Percentiles rank a stretch among this genome's conserved stretches.
Evolutionary conservation across 768 basidiomycete species (phyloP).

Genomic region (Podaxis carcinomalis): DNA sequence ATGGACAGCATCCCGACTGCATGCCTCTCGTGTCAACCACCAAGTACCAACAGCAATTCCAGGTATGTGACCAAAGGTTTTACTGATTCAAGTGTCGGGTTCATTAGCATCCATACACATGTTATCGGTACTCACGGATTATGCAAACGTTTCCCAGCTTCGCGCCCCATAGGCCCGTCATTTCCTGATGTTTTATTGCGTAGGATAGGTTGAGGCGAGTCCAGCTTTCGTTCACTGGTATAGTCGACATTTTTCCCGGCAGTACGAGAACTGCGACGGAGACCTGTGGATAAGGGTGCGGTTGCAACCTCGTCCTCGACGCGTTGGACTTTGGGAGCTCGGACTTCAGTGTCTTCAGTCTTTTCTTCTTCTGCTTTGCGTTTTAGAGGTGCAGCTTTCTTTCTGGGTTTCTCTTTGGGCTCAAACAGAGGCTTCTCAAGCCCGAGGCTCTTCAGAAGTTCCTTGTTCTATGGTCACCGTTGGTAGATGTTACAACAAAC

Average conservation of each 20-base stretch:
- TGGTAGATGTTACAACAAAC: neutral
- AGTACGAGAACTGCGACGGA: conserved; percentile 68
- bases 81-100: conserved; percentile 37
- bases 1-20: conserved; percentile 77
- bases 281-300: conserved; percentile 19
- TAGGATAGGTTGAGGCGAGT: conserved; percentile 35
- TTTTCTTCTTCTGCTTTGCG: conserved; percentile 19
- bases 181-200: conserved; percentile 29
- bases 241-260: conserved; percentile 57
- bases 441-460: conserved; percentile 36
- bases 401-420: conserved; percentile 36
- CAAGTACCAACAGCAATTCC: conserved; percentile 75
- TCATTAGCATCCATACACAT: neutral
- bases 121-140: conserved; percentile 44
- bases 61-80: conserved; percentile 78
- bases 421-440: conserved; percentile 46
- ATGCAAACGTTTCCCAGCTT: conserved; percentile 30
- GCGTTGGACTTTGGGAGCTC: conserved; percentile 27
- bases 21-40: conserved; percentile 72
- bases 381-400: conserved; percentile 25
- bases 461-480: conserved; percentile 33
- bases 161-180: conserved; percentile 31
- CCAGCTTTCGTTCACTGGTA: conserved; percentile 35
- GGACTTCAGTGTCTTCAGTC: conserved; percentile 13
- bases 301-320: conserved; percentile 20